Conservation (phyloP, 1,284 basidiomycete genomes). For the Caloboletus firmus region DNA sequence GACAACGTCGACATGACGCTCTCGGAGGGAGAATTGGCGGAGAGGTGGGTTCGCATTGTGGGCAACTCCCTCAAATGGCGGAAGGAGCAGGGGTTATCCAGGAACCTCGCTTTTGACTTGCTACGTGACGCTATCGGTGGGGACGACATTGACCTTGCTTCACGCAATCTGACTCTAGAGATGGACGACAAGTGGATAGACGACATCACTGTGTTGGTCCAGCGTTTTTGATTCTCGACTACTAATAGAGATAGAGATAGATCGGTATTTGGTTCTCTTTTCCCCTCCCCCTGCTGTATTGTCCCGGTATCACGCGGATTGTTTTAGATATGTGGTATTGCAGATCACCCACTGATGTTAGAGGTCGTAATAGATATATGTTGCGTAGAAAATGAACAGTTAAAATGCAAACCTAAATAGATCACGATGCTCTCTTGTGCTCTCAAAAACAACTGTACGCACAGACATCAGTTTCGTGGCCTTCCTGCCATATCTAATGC, state of each 20-base stretch:
- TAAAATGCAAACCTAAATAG: constrained; percentile 13
- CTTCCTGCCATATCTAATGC: constrained; percentile 5
- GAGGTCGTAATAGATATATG: constrained; percentile 15
- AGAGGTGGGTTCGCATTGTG: constrained; percentile 45
- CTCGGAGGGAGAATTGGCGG: constrained; percentile 38
- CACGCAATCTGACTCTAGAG: constrained; percentile 62
- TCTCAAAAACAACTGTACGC: not conserved
- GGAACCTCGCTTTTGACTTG: constrained; percentile 52
- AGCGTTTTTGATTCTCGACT: constrained; percentile 32
- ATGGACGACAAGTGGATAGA: constrained; percentile 67
- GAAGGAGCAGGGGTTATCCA: constrained; percentile 9
- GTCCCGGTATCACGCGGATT: not conserved
- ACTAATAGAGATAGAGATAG: constrained; percentile 9
- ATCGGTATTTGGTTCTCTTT: not conserved
- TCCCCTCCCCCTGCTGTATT: not conserved
- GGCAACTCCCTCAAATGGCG: constrained; percentile 26
- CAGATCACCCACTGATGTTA: constrained; percentile 5
- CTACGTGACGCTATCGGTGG: constrained; percentile 61
- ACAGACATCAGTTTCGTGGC: not conserved
- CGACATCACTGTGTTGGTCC: constrained; percentile 64
- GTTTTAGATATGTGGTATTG: constrained; percentile 11
- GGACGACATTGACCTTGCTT: constrained; percentile 47
- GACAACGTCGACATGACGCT: constrained; percentile 37
- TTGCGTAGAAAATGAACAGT: constrained; percentile 17
- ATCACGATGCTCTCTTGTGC: not conserved